These are phyloP conservation scores for Lotus japonicus DNA, from an alignment of 306 rosid genomes.

Conservation along the genomic window DNA sequence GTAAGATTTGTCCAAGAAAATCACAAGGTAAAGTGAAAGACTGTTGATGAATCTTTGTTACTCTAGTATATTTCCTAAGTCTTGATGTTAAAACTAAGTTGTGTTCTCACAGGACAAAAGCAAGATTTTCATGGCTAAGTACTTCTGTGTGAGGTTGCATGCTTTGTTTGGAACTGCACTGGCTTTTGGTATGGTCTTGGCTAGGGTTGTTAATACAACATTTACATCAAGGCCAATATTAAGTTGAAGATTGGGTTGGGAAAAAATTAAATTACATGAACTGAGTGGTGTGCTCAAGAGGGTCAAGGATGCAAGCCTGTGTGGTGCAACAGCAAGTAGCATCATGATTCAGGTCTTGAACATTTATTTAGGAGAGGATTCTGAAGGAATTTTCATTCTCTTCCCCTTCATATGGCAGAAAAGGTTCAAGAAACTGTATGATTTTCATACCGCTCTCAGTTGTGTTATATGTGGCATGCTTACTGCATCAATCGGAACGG, in stretches of 20 bases:
- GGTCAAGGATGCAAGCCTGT: not conserved
- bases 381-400: not conserved
- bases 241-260: conserved; percentile 6
- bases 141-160: conserved; percentile 82
- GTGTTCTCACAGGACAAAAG: conserved; percentile 52
- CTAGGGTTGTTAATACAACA: conserved; percentile 34
- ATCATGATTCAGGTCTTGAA: not conserved
- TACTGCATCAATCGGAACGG: too few species aligned
- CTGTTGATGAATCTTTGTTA: not conserved
- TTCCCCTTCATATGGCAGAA: not conserved
- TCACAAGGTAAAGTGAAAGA: conserved; percentile 49
- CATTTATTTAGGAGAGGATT: not conserved
- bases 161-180: conserved; percentile 73
- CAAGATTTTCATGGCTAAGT: conserved; percentile 93
- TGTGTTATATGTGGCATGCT: too few species aligned
- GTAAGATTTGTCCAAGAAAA: conserved; percentile 62
- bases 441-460: too few species aligned
- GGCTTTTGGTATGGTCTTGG: conserved; percentile 66
- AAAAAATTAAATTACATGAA: not conserved
- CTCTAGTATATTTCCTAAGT: not conserved
- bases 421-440: not conserved
- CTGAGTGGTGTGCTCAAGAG: not conserved
- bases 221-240: conserved; percentile 16
- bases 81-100: not conserved
- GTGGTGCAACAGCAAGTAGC: not conserved